phyloP scores from a whole-genome alignment of 83 land plant species.

The Picea abies region DNA sequence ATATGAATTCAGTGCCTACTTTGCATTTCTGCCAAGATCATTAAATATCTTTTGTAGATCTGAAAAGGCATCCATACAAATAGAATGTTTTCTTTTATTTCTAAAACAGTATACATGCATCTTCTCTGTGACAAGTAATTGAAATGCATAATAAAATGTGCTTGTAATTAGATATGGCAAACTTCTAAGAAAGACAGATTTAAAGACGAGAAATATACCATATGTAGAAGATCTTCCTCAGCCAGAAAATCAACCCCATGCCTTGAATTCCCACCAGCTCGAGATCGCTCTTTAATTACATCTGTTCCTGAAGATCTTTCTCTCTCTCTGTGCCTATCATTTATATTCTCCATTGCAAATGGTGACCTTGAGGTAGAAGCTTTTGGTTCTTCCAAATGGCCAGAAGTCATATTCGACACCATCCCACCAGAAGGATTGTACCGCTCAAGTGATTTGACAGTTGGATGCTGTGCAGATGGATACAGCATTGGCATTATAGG shows the following conservation, averaged over 20 bases:
- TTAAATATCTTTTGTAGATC: too few species aligned
- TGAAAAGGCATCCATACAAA: too few species aligned
- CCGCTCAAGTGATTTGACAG: slow-evolving; percentile 25
- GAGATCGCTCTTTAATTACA: slow-evolving; percentile 28
- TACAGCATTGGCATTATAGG: slow-evolving; percentile 34
- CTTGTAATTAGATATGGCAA: too few species aligned
- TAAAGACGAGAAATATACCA: slow-evolving; percentile 41
- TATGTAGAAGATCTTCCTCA: slow-evolving; percentile 84
- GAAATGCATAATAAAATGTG: too few species aligned
- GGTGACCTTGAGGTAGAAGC: slow-evolving; percentile 34
- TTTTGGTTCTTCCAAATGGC: slow-evolving; percentile 24
- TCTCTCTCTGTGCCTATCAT: slow-evolving; percentile 21
- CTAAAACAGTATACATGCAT: too few species aligned
- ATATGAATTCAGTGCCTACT: too few species aligned
- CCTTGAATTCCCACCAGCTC: slow-evolving; percentile 33
- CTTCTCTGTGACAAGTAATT: too few species aligned
- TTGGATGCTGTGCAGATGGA: slow-evolving; percentile 33
- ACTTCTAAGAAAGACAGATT: background rate
- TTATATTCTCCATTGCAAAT: slow-evolving; percentile 23
- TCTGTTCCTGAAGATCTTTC: slow-evolving; percentile 20
- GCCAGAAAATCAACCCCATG: slow-evolving; percentile 42
- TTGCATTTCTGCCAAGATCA: too few species aligned
- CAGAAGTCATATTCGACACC: slow-evolving; percentile 14
- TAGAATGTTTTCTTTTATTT: too few species aligned
- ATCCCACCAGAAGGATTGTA: slow-evolving; percentile 25